These are phyloP conservation scores for Auriscalpium orientale DNA, from an alignment of 768 basidiomycete species.

Conservation along the genomic window DNA sequence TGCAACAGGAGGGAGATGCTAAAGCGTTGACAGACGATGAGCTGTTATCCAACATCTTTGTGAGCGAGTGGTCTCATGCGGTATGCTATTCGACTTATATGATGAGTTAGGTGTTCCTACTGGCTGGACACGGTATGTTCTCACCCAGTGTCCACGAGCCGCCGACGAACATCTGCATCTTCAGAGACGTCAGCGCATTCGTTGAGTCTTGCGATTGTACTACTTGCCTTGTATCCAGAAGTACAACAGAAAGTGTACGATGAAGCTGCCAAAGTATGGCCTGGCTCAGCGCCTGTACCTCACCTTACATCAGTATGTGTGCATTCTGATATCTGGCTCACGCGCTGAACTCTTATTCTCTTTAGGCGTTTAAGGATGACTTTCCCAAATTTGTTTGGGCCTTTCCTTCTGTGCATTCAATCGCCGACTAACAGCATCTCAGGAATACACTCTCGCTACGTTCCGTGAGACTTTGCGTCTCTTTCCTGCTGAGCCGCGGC, in stretches of 20 bases:
- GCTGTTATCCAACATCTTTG: conserved; percentile 41
- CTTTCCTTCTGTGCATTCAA: background rate
- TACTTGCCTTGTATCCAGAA: conserved; percentile 44
- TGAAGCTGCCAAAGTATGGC: conserved; percentile 35
- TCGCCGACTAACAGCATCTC: background rate
- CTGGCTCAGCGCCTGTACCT: conserved; percentile 17
- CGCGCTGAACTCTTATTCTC: background rate
- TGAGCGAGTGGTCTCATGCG: conserved; percentile 19
- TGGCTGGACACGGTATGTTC: background rate
- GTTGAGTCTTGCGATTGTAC: conserved; percentile 32
- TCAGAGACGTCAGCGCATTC: conserved; percentile 43
- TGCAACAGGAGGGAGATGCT: conserved; percentile 25
- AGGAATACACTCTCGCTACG: conserved; percentile 37
- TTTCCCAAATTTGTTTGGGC: background rate
- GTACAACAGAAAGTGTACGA: conserved; percentile 39
- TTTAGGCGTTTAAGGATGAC: background rate
- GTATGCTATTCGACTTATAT: background rate
- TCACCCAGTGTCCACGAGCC: background rate
- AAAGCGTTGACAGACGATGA: conserved; percentile 36
- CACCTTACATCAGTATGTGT: conserved; percentile 20
- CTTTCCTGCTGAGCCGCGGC: conserved; percentile 30
- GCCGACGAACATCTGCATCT: background rate
- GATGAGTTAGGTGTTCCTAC: background rate
- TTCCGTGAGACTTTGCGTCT: conserved; percentile 41
- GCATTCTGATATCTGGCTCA: background rate